Evolutionary conservation across 805 yeast genomes (phyloP), one percentile per base, ranked within the genome.

Genomic region (Candida anglica): DNA sequence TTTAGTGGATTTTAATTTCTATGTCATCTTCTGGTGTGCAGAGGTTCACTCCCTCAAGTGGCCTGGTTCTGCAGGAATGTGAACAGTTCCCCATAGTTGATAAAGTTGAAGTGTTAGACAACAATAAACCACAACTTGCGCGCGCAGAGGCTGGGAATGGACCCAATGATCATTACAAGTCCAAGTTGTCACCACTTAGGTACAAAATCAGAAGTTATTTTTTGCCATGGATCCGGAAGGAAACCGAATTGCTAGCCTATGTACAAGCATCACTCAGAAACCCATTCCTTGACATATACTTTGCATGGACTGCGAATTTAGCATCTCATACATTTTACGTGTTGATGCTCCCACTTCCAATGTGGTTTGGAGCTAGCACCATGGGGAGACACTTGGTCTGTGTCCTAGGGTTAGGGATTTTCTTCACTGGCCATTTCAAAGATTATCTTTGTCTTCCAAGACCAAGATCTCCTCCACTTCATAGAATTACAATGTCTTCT

Each of bases 291-390:
- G 97, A 89, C 59, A 49, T 67, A 17, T 93, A 83, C 49, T 91
- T 91, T 59, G 83, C 94, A 6, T 77, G 86, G 68, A 75, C 95
- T 3, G 96, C 98, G 13, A 80, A 83, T 47, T 66, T 93, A 42
- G 98, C 96, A 0, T 77, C 95, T 4, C 98, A 91, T 58, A 86
- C 96, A 0, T 93, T 93, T 54, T 91, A 91, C 55, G 95, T 93
- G 31, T 55, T 91, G 31, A 79, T 86, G 78, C 69, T 91, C 23
- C 98, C 98, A 0, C 53, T 84, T 7, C 86, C 93, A 9, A 69
- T 77, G 21, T 91, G 96, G 95, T 74, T 80, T 39, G 96, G 95
- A 0, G 70, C 66, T 19, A 65, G 72, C 4, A 51, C 51, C 3
- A 36, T 78, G 19, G 73, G 81, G 1, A 66, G 91, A 37, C 93